Evolutionary conservation across 129 eudicot species (phyloP).

Genomic region (Artemisia argyi): DNA sequence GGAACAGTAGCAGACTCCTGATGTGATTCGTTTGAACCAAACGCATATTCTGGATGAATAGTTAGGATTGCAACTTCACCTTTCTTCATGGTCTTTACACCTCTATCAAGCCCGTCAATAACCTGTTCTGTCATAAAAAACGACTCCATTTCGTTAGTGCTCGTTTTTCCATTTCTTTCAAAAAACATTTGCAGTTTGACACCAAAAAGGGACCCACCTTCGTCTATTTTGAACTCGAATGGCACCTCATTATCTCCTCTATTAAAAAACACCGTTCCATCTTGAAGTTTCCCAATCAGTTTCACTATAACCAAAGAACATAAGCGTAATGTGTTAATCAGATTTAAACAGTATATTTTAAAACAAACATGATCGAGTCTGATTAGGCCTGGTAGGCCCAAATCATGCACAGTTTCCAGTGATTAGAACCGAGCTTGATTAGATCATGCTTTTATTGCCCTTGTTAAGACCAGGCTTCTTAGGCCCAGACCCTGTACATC

Average conservation of each 20-base stretch:
- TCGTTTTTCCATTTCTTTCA: neutral
- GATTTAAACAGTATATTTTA: too few species aligned
- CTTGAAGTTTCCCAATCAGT: constrained; percentile 54
- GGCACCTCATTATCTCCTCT: constrained; percentile 58
- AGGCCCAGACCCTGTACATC: too few species aligned
- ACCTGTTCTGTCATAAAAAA: constrained; percentile 49
- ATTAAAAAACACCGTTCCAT: constrained; percentile 53
- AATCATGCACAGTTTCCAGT: too few species aligned
- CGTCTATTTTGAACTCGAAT: constrained; percentile 55
- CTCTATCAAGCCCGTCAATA: constrained; percentile 61
- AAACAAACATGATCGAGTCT: too few species aligned
- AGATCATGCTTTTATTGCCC: too few species aligned
- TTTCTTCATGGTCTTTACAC: constrained; percentile 69
- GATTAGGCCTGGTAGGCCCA: too few species aligned
- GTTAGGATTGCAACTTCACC: constrained; percentile 64
- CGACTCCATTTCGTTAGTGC: neutral
- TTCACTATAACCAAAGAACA: constrained; percentile 41
- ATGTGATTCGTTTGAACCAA: constrained; percentile 26
- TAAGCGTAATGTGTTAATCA: neutral
- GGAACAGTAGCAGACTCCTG: constrained; percentile 22
- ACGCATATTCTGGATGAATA: constrained; percentile 42
- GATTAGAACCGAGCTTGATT: too few species aligned
- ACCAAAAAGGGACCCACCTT: constrained; percentile 43
- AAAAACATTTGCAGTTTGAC: neutral
- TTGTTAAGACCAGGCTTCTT: too few species aligned